These are phyloP conservation scores for Hypoxylon sp. DNA, from an alignment of 2,329 filamentous ascomycete species.

Conservation along the genomic window DNA sequence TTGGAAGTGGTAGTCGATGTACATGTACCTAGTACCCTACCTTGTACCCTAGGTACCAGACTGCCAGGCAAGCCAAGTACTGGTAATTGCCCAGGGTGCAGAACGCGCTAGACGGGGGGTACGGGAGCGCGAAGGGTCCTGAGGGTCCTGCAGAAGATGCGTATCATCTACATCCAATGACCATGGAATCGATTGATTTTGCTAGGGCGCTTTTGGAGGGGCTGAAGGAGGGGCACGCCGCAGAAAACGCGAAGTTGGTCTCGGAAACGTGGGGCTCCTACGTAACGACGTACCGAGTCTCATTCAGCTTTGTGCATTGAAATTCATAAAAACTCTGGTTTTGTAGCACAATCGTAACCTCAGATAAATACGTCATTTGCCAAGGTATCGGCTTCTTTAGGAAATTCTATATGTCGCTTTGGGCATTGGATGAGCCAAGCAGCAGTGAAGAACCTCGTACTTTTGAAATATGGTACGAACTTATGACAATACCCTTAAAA, in stretches of 20 bases:
- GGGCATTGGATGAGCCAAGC: conserved; percentile 1
- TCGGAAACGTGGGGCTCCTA: conserved; percentile 36
- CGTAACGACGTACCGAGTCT: conserved; percentile 12
- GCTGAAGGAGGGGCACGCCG: conserved; percentile 33
- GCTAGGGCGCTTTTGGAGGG: conserved; percentile 28
- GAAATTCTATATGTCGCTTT: not conserved
- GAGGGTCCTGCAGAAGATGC: conserved; percentile 42
- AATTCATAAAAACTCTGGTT: not conserved
- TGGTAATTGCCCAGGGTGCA: too few relatives aligned
- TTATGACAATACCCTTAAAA: conserved; percentile 1
- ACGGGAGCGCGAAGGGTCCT: conserved; percentile 38
- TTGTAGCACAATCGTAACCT: conserved; percentile 3
- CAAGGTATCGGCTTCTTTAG: not conserved
- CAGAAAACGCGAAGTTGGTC: conserved; percentile 27
- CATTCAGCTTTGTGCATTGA: not conserved
- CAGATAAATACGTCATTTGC: conserved; percentile 19
- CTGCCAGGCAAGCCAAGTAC: conserved; percentile 14
- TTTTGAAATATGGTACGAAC: not conserved
- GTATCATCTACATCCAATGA: conserved; percentile 39
- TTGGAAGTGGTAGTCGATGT: conserved; percentile 4
- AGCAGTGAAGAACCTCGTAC: not conserved
- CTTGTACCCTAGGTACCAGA: conserved; percentile 5
- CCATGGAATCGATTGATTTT: conserved; percentile 22
- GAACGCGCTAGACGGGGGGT: conserved; percentile 28
- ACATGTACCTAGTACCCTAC: conserved; percentile 1